Conservation (phyloP, 2,329 filamentous ascomycete species). For the Emericellopsis cladophorae region DNA sequence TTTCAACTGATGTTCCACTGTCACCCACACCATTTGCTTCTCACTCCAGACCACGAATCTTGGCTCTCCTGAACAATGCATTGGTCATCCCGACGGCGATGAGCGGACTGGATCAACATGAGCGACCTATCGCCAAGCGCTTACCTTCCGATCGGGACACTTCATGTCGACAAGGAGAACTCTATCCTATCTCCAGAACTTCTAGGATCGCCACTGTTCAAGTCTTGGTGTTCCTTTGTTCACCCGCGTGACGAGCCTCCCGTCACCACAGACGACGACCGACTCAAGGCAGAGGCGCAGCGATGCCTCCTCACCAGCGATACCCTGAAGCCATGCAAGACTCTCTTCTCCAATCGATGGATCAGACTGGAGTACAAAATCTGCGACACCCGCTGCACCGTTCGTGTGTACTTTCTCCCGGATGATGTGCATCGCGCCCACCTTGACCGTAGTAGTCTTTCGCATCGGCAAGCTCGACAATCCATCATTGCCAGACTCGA, state of each 20-base stretch:
- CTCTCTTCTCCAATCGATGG: slow-evolving; percentile 25
- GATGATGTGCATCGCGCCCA: slow-evolving; percentile 46
- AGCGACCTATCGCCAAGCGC: background rate
- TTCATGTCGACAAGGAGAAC: slow-evolving; percentile 15
- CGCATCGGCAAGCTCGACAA: slow-evolving; percentile 31
- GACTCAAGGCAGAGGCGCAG: slow-evolving; percentile 11
- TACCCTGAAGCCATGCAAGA: slow-evolving; percentile 10
- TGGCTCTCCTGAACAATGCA: too few species aligned
- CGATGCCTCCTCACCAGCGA: slow-evolving; percentile 12
- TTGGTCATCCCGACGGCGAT: too few species aligned
- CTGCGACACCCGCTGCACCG: background rate
- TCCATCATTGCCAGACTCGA: slow-evolving; percentile 40
- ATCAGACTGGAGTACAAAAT: slow-evolving; percentile 26
- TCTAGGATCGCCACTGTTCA: slow-evolving; percentile 5
- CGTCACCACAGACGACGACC: background rate
- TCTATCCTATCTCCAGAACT: slow-evolving; percentile 2
- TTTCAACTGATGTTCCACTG: too few species aligned
- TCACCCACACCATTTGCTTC: too few species aligned
- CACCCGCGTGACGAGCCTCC: slow-evolving; percentile 6
- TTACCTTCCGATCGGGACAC: slow-evolving; percentile 28
- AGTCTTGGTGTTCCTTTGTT: slow-evolving; percentile 15
- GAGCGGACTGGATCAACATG: background rate
- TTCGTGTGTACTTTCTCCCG: slow-evolving; percentile 51
- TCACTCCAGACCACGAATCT: too few species aligned
- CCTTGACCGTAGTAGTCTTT: slow-evolving; percentile 33